Conservation (phyloP, 2,329 filamentous ascomycete genomes). For the Zarea fungicola region DNA sequence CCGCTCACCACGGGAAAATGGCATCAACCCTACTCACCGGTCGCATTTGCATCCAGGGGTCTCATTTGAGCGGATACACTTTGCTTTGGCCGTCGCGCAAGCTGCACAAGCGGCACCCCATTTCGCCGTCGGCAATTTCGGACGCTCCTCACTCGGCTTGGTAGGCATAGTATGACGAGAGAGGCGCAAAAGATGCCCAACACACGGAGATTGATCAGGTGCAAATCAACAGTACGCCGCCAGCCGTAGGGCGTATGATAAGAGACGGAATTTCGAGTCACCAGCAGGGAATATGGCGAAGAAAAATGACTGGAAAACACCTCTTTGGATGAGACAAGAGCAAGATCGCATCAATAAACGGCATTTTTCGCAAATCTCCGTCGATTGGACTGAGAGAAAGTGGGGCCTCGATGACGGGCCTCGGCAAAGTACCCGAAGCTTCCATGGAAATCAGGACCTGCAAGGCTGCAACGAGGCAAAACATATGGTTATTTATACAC, state of each 20-base stretch:
- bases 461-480: too few species aligned
- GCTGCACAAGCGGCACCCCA: conserved; percentile 46
- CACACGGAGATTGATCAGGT: not conserved
- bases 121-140: conserved; percentile 34
- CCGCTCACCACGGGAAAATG: not conserved
- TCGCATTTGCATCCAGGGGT: conserved; percentile 39
- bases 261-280: not conserved
- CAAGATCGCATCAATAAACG: conserved; percentile 7
- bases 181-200: not conserved
- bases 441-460: too few species aligned
- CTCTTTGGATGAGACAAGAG: not conserved
- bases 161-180: conserved; percentile 4
- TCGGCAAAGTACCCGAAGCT: too few species aligned
- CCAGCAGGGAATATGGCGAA: not conserved
- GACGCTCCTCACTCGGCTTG: conserved; percentile 17
- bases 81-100: conserved; percentile 45
- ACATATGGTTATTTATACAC: too few species aligned
- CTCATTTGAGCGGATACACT: conserved; percentile 40
- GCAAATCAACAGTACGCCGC: not conserved
- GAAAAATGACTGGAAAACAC: not conserved
- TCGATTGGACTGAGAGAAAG: not conserved
- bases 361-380: conserved; percentile 14
- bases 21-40: conserved; percentile 25
- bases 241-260: not conserved
- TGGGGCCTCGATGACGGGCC: not conserved